Percentiles rank a stretch among this genome's conserved stretches.
Evolutionary conservation across 495 filamentous ascomycete species (phyloP).

Genomic region (Geoglossum glabrum): DNA sequence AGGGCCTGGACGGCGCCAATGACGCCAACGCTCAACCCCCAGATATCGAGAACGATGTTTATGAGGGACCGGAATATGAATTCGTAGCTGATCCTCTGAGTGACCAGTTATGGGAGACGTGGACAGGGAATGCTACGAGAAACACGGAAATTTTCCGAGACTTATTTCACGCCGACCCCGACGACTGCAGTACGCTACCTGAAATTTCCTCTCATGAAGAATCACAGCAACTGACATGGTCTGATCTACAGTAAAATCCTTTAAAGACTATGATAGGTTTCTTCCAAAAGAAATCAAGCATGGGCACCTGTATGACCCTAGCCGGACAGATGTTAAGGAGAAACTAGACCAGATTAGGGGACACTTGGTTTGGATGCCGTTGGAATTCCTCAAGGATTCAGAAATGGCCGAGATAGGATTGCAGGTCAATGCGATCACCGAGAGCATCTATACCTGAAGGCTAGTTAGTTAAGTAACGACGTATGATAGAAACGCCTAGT

Average conservation of each 20-base stretch:
- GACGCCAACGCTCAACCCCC: constrained; percentile 74
- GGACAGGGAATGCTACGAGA: constrained; percentile 52
- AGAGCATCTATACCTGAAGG: constrained; percentile 37
- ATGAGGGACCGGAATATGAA: constrained; percentile 44
- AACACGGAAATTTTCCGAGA: constrained; percentile 75
- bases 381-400: constrained; percentile 67
- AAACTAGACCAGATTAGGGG: constrained; percentile 67
- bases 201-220: constrained; percentile 7
- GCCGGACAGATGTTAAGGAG: constrained; percentile 43
- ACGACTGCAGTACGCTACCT: constrained; percentile 42
- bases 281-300: constrained; percentile 49
- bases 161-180: constrained; percentile 84
- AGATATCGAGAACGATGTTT: constrained; percentile 46
- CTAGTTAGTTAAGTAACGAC: no score
- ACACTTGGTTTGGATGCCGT: constrained; percentile 88
- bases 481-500: no score
- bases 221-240: neutral
- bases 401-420: constrained; percentile 81
- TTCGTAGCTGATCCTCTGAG: constrained; percentile 66
- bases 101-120: constrained; percentile 67
- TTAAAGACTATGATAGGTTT: constrained; percentile 72
- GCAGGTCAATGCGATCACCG: constrained; percentile 50
- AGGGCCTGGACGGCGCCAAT: constrained; percentile 45
- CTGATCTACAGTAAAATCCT: constrained; percentile 42
- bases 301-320: constrained; percentile 68